These are phyloP conservation scores for Talaromyces borbonicus DNA, from an alignment of 495 filamentous ascomycete species.

Conservation along the genomic window DNA sequence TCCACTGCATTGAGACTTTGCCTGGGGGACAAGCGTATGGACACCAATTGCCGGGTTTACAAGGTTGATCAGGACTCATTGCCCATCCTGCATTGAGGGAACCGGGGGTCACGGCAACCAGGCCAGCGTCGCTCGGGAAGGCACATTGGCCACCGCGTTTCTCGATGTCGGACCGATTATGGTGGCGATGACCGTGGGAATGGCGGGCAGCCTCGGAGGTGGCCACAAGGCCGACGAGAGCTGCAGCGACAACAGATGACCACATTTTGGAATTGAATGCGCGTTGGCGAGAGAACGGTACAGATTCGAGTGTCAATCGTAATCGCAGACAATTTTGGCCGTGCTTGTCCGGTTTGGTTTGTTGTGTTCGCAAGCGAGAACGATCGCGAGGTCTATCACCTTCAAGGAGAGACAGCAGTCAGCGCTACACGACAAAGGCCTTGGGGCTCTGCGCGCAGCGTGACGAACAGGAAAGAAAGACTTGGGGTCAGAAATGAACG, in stretches of 20 bases:
- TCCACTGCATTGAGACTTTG: conserved; percentile 73
- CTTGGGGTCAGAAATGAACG: conserved; percentile 2
- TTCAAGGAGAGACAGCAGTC: conserved; percentile 6
- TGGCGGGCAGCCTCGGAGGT: conserved; percentile 32
- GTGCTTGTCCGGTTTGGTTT: conserved; percentile 4
- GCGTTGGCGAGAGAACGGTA: background rate
- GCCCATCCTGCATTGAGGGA: conserved; percentile 68
- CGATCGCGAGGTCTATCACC: background rate
- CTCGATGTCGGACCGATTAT: conserved; percentile 7
- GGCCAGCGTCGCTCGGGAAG: conserved; percentile 58
- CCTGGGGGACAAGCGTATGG: conserved; percentile 71
- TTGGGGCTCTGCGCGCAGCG: background rate
- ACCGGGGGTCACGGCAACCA: conserved; percentile 58
- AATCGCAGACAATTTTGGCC: background rate
- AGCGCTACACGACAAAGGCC: background rate
- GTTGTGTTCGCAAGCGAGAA: conserved; percentile 1
- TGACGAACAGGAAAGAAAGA: conserved; percentile 10
- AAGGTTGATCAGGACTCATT: conserved; percentile 68
- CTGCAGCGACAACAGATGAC: conserved; percentile 17
- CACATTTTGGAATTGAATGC: conserved; percentile 1
- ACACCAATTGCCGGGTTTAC: conserved; percentile 60
- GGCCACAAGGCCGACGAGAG: conserved; percentile 55
- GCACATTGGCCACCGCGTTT: conserved; percentile 46
- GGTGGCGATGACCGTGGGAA: conserved; percentile 18
- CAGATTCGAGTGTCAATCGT: too few species aligned